A percentile compares a stretch with the other conserved stretches of the same genome.
These are phyloP conservation scores for Haematococcus lacustris DNA, from an alignment of 139 green algal species.

Conservation along the genomic window DNA sequence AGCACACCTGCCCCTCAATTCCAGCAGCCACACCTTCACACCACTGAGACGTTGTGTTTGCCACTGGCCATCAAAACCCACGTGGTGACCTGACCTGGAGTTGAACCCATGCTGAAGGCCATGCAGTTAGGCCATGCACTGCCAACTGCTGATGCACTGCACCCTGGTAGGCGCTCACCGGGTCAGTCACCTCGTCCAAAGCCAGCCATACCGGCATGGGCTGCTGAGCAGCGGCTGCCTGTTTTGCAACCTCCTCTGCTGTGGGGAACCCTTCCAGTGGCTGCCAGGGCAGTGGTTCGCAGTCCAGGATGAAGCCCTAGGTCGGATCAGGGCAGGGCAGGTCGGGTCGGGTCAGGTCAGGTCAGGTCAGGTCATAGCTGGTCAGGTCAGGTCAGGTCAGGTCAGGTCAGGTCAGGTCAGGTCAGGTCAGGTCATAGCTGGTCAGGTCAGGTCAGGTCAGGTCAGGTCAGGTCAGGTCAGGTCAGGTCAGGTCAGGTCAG, in stretches of 20 bases:
- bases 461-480: too few species aligned
- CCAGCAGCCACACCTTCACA: not conserved
- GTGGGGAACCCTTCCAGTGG: slow-evolving; percentile 45
- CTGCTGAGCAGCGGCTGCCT: slow-evolving; percentile 7
- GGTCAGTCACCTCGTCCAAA: slow-evolving; percentile 82
- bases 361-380: too few species aligned
- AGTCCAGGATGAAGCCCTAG: slow-evolving; percentile 75
- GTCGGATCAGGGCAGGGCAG: too few species aligned
- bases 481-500: too few species aligned
- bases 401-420: too few species aligned
- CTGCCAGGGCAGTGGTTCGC: slow-evolving; percentile 51
- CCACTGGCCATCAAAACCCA: too few species aligned
- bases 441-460: too few species aligned
- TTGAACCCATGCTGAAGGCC: not conserved
- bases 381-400: too few species aligned
- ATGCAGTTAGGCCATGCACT: not conserved
- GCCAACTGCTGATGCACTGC: not conserved
- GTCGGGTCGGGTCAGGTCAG: too few species aligned
- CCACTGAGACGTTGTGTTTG: not conserved
- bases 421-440: too few species aligned
- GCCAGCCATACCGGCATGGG: slow-evolving; percentile 69
- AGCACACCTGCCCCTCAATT: not conserved
- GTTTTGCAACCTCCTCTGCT: slow-evolving; percentile 3
- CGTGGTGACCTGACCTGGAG: too few species aligned
- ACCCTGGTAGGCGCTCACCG: slow-evolving; percentile 31